Evolutionary conservation across 148 eudicot species (phyloP), one percentile per base, ranked within the genome.

Genomic region (Rhododendron griersonianum): DNA sequence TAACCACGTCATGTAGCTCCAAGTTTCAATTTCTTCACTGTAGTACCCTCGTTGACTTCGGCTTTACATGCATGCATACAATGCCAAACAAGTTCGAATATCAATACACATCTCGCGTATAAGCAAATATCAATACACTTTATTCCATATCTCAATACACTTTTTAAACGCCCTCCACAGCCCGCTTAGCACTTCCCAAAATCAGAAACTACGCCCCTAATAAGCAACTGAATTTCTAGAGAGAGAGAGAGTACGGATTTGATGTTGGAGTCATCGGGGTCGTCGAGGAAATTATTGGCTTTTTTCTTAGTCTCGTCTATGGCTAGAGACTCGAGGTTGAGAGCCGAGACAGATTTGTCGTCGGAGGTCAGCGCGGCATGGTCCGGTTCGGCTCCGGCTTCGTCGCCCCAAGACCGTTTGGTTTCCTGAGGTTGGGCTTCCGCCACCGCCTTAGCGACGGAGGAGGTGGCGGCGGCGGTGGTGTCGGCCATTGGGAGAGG

Each of bases 261-360:
- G 84, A 96, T 94, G 73, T 84, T 92, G 57, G 93, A 85, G 81
- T 93, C 94, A 0, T 93, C 93, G 4, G 98, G 98, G 77, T 96
- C 96, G 7, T 91, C 92, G 59, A 93, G 92, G n/a, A 88, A 83
- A 57, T 80, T 80, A 23, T 77, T 86, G 67, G 16, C 59, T 47
- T 65, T 50, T 35, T 84, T 5, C 76, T 71, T 87, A 13, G 88
- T 51, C 13, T 89, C 91, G 48, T 86, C 89, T 3, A 90, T 86
- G 23, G 86, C 78, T 9, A 91, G 77, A 15, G 91, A 88, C 7
- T 87, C 80, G 0, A 88, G 75, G 0, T 82, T 78, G 7, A 83
- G 85, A 0, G 88, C 92, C 15, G 87, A 77, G 59, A 87, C 48
- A 0, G 88, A 45, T 14, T 51, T 23, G 35, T 86, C 73, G 11